Evolutionary conservation across 441 rosid genomes (phyloP).

Genomic region (Iberis amara): DNA sequence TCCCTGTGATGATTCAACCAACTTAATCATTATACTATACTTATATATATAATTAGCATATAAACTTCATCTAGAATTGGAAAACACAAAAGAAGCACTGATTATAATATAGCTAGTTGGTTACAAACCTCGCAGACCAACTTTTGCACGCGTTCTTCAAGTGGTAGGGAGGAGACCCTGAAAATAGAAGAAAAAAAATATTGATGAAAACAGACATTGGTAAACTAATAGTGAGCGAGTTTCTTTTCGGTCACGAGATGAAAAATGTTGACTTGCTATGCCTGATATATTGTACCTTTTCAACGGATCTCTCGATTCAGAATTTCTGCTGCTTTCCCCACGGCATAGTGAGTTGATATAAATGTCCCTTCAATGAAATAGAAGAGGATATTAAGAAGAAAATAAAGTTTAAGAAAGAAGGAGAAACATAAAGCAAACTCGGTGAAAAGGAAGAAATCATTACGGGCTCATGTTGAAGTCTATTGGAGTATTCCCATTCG

Average conservation of each 20-base stretch:
- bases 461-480: conserved; percentile 73
- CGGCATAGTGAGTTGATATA: conserved; percentile 68
- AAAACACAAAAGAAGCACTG: too few species aligned
- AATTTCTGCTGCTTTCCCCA: conserved; percentile 35
- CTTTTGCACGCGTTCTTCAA: conserved; percentile 64
- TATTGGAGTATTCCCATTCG: conserved; percentile 44
- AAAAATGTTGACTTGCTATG: too few species aligned
- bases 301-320: conserved; percentile 35
- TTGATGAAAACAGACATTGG: conserved; percentile 13
- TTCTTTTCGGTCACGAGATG: too few species aligned
- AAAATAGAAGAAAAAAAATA: conserved; percentile 22
- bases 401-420: neutral
- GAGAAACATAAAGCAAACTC: conserved; percentile 9
- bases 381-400: conserved; percentile 1
- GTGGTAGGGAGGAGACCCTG: conserved; percentile 62
- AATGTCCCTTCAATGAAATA: conserved; percentile 42
- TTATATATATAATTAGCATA: too few species aligned
- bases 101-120: conserved; percentile 2
- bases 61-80: too few species aligned
- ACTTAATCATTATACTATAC: too few species aligned
- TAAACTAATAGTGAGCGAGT: too few species aligned
- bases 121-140: conserved; percentile 68
- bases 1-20: conserved; percentile 41
- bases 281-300: conserved; percentile 45
- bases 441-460: conserved; percentile 19